These are phyloP conservation scores for Dactylellina parvicollis DNA, from an alignment of 2,329 filamentous ascomycete genomes.

Conservation along the genomic window DNA sequence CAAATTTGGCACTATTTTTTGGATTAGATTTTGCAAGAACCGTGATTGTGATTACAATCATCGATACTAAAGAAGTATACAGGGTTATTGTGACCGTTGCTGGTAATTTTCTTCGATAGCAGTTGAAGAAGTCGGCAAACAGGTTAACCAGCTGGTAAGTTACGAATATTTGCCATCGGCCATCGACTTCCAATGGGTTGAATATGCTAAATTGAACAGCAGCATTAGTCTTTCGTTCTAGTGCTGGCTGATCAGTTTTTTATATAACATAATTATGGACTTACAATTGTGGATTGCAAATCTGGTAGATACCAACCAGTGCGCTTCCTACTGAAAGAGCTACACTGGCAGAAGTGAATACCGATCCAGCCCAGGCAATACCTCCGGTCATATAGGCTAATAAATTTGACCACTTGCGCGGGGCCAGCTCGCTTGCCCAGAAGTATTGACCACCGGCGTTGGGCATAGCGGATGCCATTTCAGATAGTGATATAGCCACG, in stretches of 20 bases:
- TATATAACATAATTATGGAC: conserved; percentile 55
- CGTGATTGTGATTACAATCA: conserved; percentile 64
- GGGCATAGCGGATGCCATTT: conserved; percentile 66
- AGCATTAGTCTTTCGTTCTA: too few species aligned
- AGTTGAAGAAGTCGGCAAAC: conserved; percentile 63
- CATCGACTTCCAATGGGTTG: conserved; percentile 57
- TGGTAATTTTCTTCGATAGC: conserved; percentile 64
- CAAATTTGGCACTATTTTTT: conserved; percentile 65
- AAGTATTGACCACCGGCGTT: conserved; percentile 67
- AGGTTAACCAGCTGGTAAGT: conserved; percentile 64
- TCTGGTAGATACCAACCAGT: conserved; percentile 66
- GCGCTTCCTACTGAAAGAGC: conserved; percentile 65
- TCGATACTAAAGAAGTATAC: conserved; percentile 65
- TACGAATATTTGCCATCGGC: conserved; percentile 66
- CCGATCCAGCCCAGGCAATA: conserved; percentile 67
- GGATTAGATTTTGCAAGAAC: conserved; percentile 64
- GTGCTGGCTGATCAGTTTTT: too few species aligned
- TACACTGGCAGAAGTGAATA: conserved; percentile 68
- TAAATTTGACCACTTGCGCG: conserved; percentile 61
- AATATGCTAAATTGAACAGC: conserved; percentile 5
- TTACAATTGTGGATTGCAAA: conserved; percentile 67
- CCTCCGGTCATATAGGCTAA: conserved; percentile 65
- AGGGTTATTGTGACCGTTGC: conserved; percentile 58
- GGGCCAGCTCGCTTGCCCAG: conserved; percentile 66
- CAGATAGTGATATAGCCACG: conserved; percentile 64